phyloP scores from a whole-genome alignment of 495 filamentous ascomycete genomes.

The Penicillium cinerascens region DNA sequence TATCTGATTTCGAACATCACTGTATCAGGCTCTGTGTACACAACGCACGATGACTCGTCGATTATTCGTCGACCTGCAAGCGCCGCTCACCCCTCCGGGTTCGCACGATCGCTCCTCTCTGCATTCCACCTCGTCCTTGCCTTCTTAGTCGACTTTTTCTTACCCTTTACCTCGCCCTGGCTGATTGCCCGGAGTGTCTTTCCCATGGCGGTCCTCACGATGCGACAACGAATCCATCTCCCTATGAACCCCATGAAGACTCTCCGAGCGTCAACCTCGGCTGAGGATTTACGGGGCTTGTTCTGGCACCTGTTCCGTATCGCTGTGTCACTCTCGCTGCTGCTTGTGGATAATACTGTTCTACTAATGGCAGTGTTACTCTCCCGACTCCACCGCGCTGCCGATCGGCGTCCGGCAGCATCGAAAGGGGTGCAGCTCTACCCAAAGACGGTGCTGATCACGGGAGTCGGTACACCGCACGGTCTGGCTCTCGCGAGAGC shows the following conservation, averaged over 20 bases:
- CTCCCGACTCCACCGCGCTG: conserved; percentile 12
- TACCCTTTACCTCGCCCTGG: neutral
- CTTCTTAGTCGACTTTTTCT: neutral
- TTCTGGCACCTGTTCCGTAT: conserved; percentile 33
- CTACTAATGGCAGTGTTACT: conserved; percentile 34
- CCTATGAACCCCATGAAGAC: conserved; percentile 6
- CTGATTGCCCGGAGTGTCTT: neutral
- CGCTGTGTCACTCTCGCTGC: conserved; percentile 38
- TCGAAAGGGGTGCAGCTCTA: conserved; percentile 40
- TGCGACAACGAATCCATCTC: neutral
- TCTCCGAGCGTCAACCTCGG: neutral
- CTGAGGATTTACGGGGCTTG: conserved; percentile 5
- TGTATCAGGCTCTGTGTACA: neutral
- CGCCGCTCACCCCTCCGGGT: neutral
- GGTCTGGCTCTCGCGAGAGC: conserved; percentile 63
- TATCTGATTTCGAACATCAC: too few species aligned
- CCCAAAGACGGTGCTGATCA: conserved; percentile 64
- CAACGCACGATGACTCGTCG: neutral
- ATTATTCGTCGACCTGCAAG: neutral
- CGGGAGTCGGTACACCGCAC: conserved; percentile 66
- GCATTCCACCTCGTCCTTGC: neutral
- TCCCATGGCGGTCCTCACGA: neutral
- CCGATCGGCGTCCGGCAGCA: conserved; percentile 23
- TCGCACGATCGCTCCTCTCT: neutral
- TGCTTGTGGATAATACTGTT: conserved; percentile 53